Conservation (phyloP, 148 eudicot genomes). For the Simmondsia chinensis region DNA sequence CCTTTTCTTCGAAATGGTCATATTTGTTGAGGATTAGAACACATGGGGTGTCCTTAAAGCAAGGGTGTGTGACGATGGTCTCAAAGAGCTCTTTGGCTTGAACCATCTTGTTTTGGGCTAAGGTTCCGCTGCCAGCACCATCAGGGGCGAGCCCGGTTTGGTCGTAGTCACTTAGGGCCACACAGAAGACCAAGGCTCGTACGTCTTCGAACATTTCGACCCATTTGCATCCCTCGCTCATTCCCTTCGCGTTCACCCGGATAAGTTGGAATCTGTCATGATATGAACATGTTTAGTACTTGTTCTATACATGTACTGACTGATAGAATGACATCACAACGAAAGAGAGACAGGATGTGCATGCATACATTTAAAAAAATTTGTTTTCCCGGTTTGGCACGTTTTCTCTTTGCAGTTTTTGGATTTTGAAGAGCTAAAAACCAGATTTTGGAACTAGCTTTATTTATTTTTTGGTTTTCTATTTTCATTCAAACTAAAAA, state of each 20-base stretch:
- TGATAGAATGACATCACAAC: background rate
- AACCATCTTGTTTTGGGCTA: conserved; percentile 68
- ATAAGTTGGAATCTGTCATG: conserved; percentile 71
- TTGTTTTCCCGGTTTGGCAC: too few species aligned
- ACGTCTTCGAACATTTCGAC: conserved; percentile 98
- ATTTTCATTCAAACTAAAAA: too few species aligned
- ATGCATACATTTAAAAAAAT: too few species aligned
- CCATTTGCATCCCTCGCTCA: conserved; percentile 97
- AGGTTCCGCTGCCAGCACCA: conserved; percentile 23
- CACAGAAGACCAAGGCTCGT: conserved; percentile 68
- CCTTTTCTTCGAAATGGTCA: conserved; percentile 85
- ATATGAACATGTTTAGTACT: background rate
- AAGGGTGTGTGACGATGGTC: conserved; percentile 65
- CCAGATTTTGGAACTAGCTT: too few species aligned
- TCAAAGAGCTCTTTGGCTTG: conserved; percentile 81
- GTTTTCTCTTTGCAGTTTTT: too few species aligned
- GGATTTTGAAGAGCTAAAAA: too few species aligned
- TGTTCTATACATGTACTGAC: background rate
- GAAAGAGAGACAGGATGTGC: background rate
- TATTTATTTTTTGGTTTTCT: too few species aligned
- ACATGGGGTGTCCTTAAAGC: conserved; percentile 78
- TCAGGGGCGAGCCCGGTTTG: conserved; percentile 48
- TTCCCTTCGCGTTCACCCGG: conserved; percentile 81
- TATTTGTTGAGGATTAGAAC: conserved; percentile 79
- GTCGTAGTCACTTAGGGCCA: conserved; percentile 84